Evolutionary conservation across 2,329 filamentous ascomycete species (phyloP).

Genomic region (Alternaria postmessia): DNA sequence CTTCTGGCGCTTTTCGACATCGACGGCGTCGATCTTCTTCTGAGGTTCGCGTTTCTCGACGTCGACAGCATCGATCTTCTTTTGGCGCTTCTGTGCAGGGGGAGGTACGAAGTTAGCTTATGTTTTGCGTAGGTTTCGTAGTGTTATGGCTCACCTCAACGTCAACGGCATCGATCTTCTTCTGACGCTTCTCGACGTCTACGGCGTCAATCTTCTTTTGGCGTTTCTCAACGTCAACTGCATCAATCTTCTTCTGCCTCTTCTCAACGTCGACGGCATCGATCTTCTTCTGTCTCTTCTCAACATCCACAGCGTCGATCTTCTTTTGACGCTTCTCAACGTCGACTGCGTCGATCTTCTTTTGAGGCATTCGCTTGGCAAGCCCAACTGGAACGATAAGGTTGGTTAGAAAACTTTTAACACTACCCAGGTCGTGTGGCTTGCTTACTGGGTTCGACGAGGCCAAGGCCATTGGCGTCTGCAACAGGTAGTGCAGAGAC

Average conservation of each 20-base stretch:
- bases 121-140: no score
- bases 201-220: not conserved
- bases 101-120: no score
- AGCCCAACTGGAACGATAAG: not conserved
- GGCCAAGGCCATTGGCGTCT: not conserved
- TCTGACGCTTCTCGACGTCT: not conserved
- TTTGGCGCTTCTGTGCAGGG: not conserved
- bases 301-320: no score
- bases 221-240: not conserved
- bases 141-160: no score
- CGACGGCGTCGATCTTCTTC: no score
- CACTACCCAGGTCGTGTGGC: not conserved
- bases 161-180: not conserved
- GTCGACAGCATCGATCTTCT: not conserved
- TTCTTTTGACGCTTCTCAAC: no score
- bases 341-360: not conserved
- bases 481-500: not conserved
- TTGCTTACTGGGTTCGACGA: not conserved
- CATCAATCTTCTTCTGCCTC: no score
- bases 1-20: not conserved
- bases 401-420: not conserved
- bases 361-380: not conserved
- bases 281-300: not conserved
- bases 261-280: not conserved
- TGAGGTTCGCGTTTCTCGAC: no score